Percentiles rank a stretch among this genome's conserved stretches.
phyloP scores from a whole-genome alignment of 257 asterid genomes.

The Rehmannia glutinosa region DNA sequence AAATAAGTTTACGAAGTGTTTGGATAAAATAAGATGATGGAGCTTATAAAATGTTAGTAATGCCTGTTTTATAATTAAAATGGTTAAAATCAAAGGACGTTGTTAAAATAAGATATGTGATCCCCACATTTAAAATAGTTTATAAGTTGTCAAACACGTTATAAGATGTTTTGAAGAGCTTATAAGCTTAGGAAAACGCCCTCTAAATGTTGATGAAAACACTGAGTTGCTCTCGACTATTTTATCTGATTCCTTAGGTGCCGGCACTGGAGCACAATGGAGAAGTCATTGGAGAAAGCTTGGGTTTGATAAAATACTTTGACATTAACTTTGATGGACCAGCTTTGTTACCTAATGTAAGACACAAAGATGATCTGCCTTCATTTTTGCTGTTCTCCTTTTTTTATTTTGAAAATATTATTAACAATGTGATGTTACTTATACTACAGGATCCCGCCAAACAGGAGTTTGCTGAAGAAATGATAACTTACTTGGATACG shows the following conservation, averaged over 20 bases:
- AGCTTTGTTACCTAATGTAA: constrained; percentile 43
- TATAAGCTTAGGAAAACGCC: too few relatives aligned
- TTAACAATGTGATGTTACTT: background rate
- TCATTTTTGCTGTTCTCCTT: background rate
- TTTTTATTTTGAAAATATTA: background rate
- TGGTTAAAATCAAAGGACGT: too few relatives aligned
- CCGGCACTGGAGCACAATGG: constrained; percentile 63
- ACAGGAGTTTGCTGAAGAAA: constrained; percentile 50
- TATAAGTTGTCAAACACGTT: too few relatives aligned
- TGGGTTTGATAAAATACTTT: constrained; percentile 49
- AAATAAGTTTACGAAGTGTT: too few relatives aligned
- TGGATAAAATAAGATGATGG: too few relatives aligned
- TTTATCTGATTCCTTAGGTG: constrained; percentile 29
- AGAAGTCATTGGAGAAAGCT: constrained; percentile 52
- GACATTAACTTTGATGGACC: constrained; percentile 58
- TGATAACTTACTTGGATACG: constrained; percentile 42
- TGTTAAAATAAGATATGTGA: too few relatives aligned
- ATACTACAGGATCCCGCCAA: constrained; percentile 45
- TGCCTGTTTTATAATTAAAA: too few relatives aligned
- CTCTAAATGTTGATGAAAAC: too few relatives aligned
- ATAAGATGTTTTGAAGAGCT: too few relatives aligned
- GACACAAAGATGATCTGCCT: background rate
- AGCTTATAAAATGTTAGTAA: too few relatives aligned
- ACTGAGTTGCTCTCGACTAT: background rate
- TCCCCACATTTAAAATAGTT: too few relatives aligned